A percentile compares a stretch with the other conserved stretches of the same genome.
Conservation (phyloP, 306 rosid species). For the Rosa chinensis region DNA sequence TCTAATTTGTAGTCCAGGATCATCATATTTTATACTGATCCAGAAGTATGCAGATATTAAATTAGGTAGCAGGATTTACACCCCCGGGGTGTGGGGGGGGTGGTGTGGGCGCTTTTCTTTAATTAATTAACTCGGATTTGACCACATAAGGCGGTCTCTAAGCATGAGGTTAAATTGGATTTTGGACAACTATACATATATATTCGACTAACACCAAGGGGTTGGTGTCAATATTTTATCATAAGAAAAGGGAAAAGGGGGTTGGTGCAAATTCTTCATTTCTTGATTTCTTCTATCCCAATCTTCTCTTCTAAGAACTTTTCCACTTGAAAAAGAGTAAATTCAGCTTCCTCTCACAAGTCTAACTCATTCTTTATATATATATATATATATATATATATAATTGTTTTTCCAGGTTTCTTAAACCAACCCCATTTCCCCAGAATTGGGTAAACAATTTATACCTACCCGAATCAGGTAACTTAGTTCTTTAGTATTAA, state of each 20-base stretch:
- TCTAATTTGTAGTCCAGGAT: not conserved
- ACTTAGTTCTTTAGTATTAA: not conserved
- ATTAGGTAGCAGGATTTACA: not conserved
- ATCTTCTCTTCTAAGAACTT: constrained; percentile 5
- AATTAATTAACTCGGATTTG: not conserved
- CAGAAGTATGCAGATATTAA: not conserved
- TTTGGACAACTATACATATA: not conserved
- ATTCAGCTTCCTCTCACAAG: not conserved
- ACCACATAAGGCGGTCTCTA: not conserved
- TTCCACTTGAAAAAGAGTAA: constrained; percentile 8
- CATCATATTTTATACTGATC: not conserved
- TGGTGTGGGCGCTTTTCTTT: too few species aligned
- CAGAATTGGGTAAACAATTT: constrained; percentile 45
- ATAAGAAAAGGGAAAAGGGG: not conserved
- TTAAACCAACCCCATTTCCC: constrained; percentile 41
- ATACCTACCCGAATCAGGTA: constrained; percentile 35
- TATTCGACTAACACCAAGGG: not conserved
- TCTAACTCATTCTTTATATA: not conserved
- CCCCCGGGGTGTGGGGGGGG: too few species aligned
- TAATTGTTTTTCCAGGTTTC: constrained; percentile 10
- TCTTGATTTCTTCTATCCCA: constrained; percentile 22
- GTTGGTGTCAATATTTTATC: not conserved
- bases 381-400: too few species aligned
- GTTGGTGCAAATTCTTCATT: constrained; percentile 9
- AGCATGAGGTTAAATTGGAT: not conserved